Base-by-base conservation (phyloP, 495 filamentous ascomycete genomes). In the Aspergillus sclerotiicarbonarius region DNA sequence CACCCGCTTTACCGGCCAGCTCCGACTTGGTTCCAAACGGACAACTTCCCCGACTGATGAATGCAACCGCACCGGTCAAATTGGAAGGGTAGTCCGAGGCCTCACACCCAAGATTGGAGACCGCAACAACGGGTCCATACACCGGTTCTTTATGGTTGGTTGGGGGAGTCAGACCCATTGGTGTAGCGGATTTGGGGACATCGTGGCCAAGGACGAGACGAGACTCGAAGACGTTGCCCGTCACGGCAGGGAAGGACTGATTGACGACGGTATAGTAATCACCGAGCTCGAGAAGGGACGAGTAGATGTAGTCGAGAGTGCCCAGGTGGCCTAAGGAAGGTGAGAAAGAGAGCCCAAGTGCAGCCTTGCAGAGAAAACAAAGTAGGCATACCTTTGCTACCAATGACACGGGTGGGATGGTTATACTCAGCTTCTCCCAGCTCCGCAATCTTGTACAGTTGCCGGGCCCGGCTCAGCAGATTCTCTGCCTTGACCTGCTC, bases 321-420 rank as follows among this genome's bases (percentile, higher is more conserved):
- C 69, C 78, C 49, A 69, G 57, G 60, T 89, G 86, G 4, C 84
- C 84, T 83, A 12, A 56, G 45, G 45, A 29, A 29, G 10, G 46
- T 51, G 52, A 54, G 35, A 19, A 37, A 45, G 46, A 39, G 41
- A 44, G 13, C 44, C 53, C 18, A 32, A 49, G 9, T 37, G 7
- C 29, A 5, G 31, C 19, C 33, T 37, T 32, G 16, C 47, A 56
- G 32, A 41, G 48, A 8, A 30, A 7, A 7, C 9, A 18, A 2
- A 25, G 12, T 19, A 31, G 56, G 63, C 71, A n/a, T 51, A 82
- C 84, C 84, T 58, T 75, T 61, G 55, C 82, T 84, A 20, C 84
- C 84, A 59, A 87, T 87, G 16, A 87, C 84, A 53, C 84, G 75
- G 4, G 84, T 87, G 3, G 84, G 84, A 55, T 84, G 84, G 56